A percentile compares a stretch with the other conserved stretches of the same genome.
phyloP scores from a whole-genome alignment of 2,329 filamentous ascomycete species.

The Trichoderma arundinaceum region DNA sequence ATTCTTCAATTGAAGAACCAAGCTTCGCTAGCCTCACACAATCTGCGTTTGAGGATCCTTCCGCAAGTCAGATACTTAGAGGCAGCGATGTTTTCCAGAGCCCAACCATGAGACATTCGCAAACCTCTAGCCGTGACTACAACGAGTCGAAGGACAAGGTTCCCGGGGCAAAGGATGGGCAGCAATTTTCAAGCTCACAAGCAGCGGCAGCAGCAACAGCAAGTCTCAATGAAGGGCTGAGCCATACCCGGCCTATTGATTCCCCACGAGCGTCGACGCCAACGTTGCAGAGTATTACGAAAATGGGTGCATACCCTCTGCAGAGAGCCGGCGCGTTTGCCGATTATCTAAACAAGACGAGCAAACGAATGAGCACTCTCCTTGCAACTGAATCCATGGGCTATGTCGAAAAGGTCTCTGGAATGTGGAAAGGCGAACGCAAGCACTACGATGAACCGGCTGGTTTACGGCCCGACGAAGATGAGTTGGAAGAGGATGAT shows the following conservation, averaged over 20 bases:
- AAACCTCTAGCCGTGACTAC: slow-evolving; percentile 44
- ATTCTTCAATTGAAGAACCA: slow-evolving; percentile 73
- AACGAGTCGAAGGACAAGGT: slow-evolving; percentile 33
- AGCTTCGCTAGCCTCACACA: slow-evolving; percentile 73
- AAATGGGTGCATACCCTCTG: slow-evolving; percentile 75
- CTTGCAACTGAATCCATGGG: slow-evolving; percentile 92
- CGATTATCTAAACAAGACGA: slow-evolving; percentile 78
- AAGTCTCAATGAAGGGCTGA: slow-evolving; percentile 44
- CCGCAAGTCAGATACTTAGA: slow-evolving; percentile 87
- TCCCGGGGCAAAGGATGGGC: slow-evolving; percentile 31
- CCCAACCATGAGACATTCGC: slow-evolving; percentile 67
- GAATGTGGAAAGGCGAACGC: slow-evolving; percentile 92
- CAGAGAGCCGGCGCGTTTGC: slow-evolving; percentile 84
- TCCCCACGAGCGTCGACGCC: slow-evolving; percentile 44
- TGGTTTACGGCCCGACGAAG: slow-evolving; percentile 59
- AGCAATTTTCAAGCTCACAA: slow-evolving; percentile 37
- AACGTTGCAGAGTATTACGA: slow-evolving; percentile 59
- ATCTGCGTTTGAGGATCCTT: slow-evolving; percentile 76
- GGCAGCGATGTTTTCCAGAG: slow-evolving; percentile 88
- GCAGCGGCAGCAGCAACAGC: slow-evolving; percentile 51
- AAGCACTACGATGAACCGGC: slow-evolving; percentile 79
- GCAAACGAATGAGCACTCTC: slow-evolving; percentile 80
- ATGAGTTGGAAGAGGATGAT: slow-evolving; percentile 61
- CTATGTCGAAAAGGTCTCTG: slow-evolving; percentile 94
- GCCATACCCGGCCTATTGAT: slow-evolving; percentile 37